Evolutionary conservation across 2,329 filamentous ascomycete species (phyloP), one percentile per base, ranked within the genome.

Genomic region (Alternaria hordeiaustralica): DNA sequence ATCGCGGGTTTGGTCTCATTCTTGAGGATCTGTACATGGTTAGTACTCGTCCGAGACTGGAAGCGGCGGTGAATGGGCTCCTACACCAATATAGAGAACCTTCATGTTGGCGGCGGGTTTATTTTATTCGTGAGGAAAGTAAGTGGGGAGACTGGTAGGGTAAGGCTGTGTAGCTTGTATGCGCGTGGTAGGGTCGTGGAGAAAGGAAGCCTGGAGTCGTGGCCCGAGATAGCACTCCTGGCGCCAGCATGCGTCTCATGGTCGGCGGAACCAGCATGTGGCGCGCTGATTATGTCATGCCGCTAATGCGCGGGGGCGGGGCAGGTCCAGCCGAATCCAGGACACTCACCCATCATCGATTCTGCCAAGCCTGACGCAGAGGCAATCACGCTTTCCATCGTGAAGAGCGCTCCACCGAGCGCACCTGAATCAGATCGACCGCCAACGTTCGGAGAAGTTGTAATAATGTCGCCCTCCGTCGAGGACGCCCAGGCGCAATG

Each of bases 11-110:
- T 89, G 7, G 49, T 83, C 76, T 92, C 90, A 83, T 96, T 96
- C 82, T 91, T 92, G 78, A 96, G 85, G 80, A 97, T 88, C 93
- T 96, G 75, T 63, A 55, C 46, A 55, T 30, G 25, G 51, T 54
- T 56, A 53, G 73, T 55, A 76, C 68, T 28, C 41, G 4, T 46
- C 21, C 43, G 26, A 45, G 20, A 23, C 21, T 45, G 43, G 11
- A 45, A 45, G 43, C 43, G 30, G 71, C 66, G 72, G 67, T 70
- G 69, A 71, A 66, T 65, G 67, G 65, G 43, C 56, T 78, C 89
- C 69, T 89, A 96, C 93, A 75, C 92, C 93, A 78, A 96, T 93
- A 82, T 96, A 96, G 81, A 92, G 87, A 81, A 96, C 84, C 88
- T 94, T 95, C 92, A 95, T 95, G 78, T 74, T 82, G 78, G 53